Evolutionary conservation across 2,329 filamentous ascomycete species (phyloP).

Genomic region (Colletotrichum sp.): DNA sequence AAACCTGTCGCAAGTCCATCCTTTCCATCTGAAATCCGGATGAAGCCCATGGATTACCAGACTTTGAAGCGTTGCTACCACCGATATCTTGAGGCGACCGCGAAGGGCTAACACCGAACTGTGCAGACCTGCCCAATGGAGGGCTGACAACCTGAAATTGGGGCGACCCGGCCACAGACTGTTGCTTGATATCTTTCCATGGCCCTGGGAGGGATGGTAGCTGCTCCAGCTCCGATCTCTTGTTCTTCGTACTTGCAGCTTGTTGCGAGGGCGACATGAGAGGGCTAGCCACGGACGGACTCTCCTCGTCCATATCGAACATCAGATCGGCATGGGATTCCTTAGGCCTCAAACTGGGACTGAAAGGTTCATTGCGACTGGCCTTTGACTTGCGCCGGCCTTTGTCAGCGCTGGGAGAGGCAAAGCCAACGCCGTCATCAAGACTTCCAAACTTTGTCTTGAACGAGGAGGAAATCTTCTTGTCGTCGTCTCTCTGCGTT

Average conservation of each 20-base stretch:
- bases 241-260: not conserved
- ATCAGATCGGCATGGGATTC: constrained; percentile 79
- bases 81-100: constrained; percentile 4
- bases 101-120: not conserved
- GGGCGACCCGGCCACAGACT: not conserved
- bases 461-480: constrained; percentile 63
- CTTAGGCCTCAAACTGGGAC: constrained; percentile 72
- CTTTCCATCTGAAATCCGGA: constrained; percentile 63
- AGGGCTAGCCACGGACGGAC: constrained; percentile 36
- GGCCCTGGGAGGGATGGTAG: constrained; percentile 35
- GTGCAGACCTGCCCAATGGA: not conserved
- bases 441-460: constrained; percentile 65
- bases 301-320: constrained; percentile 92
- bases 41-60: constrained; percentile 55
- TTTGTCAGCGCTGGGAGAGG: constrained; percentile 48
- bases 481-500: constrained; percentile 69
- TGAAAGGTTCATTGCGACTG: constrained; percentile 61
- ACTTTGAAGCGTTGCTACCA: constrained; percentile 4
- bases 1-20: constrained; percentile 78
- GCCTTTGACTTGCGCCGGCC: constrained; percentile 50
- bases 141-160: not conserved
- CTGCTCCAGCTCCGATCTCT: not conserved
- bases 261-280: constrained; percentile 5
- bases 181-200: constrained; percentile 42
- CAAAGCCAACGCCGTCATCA: constrained; percentile 60